Evolutionary conservation across 106 monocot genomes (phyloP), one percentile per base, ranked within the genome.

Genomic region (Dendrobium officinale): DNA sequence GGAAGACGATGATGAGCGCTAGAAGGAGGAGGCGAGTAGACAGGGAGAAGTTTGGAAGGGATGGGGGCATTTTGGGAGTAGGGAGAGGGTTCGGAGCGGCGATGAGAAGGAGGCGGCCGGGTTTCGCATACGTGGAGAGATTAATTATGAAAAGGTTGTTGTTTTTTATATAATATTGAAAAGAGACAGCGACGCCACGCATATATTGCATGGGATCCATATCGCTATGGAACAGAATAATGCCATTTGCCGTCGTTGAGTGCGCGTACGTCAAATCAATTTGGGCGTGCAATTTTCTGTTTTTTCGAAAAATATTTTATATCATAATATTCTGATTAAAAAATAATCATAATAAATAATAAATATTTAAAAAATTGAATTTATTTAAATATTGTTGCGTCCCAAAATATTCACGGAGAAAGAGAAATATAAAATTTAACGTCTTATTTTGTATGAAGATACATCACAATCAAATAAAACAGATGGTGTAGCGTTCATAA

Each of bases 21-120:
- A 58, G 42, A 24, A 67, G 20, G 66, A 79, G 70, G 56, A 66
- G 29, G 72, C 41, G 74, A 29, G 10, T 26, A 27, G 48, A 61
- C 22, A 75, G 33, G 17, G 66, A 75, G 51, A 49, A 49, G 31
- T 26, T 79, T 75, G 66, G 77, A 68, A 49, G 70, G n/a, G 55
- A 31, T 11, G 59, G n/a, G 68, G 80, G 77, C 83, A 83, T 86
- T 77, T 70, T 59, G 77, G 80, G 77, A 49, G 42, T 26, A 5
- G 51, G 13, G 15, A 0, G 40, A 37, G 24, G 8, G 10, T 33
- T 45, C 9, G 19, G 40, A 75, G 75, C 4, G 44, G 43, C 42
- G 41, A 31, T 17, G 31, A 37, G 49, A 37, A 66, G 82, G 72
- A 79, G 86, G 80, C 54, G 79, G 79, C 79, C 18, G 73, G 40